A percentile compares a stretch with the other conserved stretches of the same genome.
Conservation (phyloP, 2,329 filamentous ascomycete genomes). For the Aspergillus calidoustus region DNA sequence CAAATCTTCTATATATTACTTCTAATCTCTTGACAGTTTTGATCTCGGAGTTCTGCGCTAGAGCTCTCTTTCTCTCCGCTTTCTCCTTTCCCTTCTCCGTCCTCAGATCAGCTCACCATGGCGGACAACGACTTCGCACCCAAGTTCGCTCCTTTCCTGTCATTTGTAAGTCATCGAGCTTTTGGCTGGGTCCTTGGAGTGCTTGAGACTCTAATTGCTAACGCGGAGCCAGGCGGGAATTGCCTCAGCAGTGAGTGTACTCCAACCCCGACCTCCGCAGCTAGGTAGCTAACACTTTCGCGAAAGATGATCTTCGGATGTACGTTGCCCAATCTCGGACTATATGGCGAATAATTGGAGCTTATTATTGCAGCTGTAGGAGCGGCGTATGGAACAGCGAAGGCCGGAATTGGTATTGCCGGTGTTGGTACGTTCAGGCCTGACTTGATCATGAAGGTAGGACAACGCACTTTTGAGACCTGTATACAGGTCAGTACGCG, state of each 20-base stretch:
- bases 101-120: constrained; percentile 37
- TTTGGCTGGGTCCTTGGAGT: neutral
- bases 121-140: constrained; percentile 59
- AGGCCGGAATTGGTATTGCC: constrained; percentile 70
- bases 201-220: constrained; percentile 24
- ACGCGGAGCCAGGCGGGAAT: constrained; percentile 50
- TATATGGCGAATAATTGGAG: constrained; percentile 13
- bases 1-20: neutral
- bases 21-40: neutral
- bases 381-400: constrained; percentile 70
- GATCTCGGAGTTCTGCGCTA: neutral
- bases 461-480: constrained; percentile 12
- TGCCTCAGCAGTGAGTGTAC: constrained; percentile 52
- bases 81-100: neutral
- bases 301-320: constrained; percentile 57
- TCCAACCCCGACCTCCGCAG: constrained; percentile 6
- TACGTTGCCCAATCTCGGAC: constrained; percentile 38
- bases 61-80: neutral
- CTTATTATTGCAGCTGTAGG: constrained; percentile 57
- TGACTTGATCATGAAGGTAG: constrained; percentile 71
- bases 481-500: neutral
- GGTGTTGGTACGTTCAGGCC: constrained; percentile 69
- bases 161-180: constrained; percentile 59
- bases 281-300: constrained; percentile 29
- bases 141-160: constrained; percentile 70